Conservation (phyloP, 1,284 basidiomycete species). For the Thecaphora thlaspeos region DNA sequence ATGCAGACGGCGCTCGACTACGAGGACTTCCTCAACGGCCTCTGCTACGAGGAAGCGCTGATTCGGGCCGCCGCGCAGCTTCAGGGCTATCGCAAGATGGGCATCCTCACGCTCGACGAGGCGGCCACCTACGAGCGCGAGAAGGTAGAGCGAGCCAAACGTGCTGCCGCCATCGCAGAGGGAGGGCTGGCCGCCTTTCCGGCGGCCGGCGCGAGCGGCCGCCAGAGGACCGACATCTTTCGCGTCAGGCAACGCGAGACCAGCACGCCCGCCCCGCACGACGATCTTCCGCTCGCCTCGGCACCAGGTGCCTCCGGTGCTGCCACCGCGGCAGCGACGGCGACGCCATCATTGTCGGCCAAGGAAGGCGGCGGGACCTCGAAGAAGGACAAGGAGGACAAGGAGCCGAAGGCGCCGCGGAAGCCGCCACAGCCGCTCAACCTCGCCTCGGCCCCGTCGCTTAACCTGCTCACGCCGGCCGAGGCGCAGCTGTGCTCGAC, state of each 20-base stretch:
- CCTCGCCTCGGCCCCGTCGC: conserved; percentile 44
- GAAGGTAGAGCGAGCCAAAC: conserved; percentile 47
- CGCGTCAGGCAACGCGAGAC: conserved; percentile 41
- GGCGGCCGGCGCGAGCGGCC: conserved; percentile 30
- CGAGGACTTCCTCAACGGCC: conserved; percentile 81
- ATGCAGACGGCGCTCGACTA: conserved; percentile 90
- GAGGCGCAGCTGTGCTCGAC: conserved; percentile 52
- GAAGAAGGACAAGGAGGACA: conserved; percentile 9
- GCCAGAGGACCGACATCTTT: conserved; percentile 24
- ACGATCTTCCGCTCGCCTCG: conserved; percentile 12
- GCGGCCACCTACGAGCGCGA: conserved; percentile 50
- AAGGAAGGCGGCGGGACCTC: conserved; percentile 15
- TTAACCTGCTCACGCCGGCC: conserved; percentile 46
- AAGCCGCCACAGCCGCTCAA: conserved; percentile 48
- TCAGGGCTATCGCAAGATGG: conserved; percentile 52
- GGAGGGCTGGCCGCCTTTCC: conserved; percentile 46
- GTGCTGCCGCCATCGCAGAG: conserved; percentile 47
- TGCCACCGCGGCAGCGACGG: conserved; percentile 6
- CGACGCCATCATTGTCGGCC: conserved; percentile 15
- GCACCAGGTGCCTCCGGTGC: not conserved
- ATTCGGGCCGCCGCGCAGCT: conserved; percentile 46
- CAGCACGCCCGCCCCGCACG: conserved; percentile 30
- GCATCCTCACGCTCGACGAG: conserved; percentile 51
- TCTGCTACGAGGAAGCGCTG: conserved; percentile 63
- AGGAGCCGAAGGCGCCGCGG: conserved; percentile 29